These are phyloP conservation scores for Diaporthe vexans DNA, from an alignment of 2,329 filamentous ascomycete genomes.

Conservation along the genomic window DNA sequence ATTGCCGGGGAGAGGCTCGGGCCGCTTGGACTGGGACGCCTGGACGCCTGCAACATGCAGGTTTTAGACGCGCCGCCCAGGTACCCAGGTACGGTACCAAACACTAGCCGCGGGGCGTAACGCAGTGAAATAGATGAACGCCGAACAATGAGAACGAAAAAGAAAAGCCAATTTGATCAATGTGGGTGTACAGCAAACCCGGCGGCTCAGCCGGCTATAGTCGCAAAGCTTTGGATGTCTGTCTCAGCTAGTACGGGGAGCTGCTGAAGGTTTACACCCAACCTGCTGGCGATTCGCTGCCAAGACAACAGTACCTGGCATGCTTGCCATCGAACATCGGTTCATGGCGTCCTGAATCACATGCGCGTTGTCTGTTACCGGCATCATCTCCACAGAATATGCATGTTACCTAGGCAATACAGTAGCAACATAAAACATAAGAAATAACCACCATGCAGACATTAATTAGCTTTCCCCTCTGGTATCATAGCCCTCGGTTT, in stretches of 20 bases:
- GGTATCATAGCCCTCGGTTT: not conserved
- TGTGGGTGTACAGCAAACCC: not conserved
- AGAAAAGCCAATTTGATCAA: not conserved
- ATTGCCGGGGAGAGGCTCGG: not conserved
- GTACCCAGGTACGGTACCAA: not conserved
- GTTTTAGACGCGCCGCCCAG: not conserved
- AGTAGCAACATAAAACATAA: not conserved
- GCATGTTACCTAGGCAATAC: slow-evolving; percentile 8
- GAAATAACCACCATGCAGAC: not conserved
- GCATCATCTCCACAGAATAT: not conserved
- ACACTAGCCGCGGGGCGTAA: not conserved
- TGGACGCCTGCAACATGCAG: not conserved
- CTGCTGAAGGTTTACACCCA: not conserved
- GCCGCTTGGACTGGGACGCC: not conserved
- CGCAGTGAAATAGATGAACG: not conserved
- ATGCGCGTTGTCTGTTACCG: not conserved
- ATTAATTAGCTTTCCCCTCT: not conserved
- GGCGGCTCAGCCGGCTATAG: too few relatives aligned
- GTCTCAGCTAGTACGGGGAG: not conserved
- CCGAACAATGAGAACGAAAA: not conserved
- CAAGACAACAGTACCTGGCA: not conserved
- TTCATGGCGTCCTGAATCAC: not conserved
- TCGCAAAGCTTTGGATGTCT: not conserved
- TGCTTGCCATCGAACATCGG: not conserved
- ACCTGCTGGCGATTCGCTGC: not conserved